A percentile compares a stretch with the other conserved stretches of the same genome.
Evolutionary conservation across 331 rosid species (phyloP).

Genomic region (Quercus tomentella): DNA sequence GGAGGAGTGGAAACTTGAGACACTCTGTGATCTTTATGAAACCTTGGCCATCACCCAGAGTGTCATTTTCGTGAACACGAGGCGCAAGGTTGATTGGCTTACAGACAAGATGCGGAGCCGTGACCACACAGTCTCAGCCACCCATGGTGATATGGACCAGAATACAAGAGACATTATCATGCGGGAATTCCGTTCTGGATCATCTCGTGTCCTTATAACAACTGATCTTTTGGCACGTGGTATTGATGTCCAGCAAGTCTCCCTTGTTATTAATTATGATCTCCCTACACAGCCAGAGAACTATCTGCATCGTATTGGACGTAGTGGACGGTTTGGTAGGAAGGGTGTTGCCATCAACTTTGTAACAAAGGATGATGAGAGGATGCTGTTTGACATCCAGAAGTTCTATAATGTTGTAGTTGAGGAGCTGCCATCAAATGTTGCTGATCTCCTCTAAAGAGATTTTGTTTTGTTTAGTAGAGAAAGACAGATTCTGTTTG

Average conservation of each 20-base stretch:
- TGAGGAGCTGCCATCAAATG: conserved; percentile 82
- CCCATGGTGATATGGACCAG: conserved; percentile 94
- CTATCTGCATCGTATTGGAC: conserved; percentile 87
- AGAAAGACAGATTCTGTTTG: conserved; percentile 28
- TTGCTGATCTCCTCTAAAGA: conserved; percentile 72
- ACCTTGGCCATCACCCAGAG: conserved; percentile 79
- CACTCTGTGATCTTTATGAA: conserved; percentile 74
- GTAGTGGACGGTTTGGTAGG: conserved; percentile 84
- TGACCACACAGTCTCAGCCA: conserved; percentile 83
- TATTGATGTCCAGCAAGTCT: conserved; percentile 84
- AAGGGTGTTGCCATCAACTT: conserved; percentile 88
- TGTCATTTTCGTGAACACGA: conserved; percentile 76
- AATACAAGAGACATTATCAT: conserved; percentile 78
- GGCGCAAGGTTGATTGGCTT: conserved; percentile 90
- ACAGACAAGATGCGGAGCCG: conserved; percentile 84
- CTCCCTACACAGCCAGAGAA: conserved; percentile 90
- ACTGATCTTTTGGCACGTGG: conserved; percentile 87
- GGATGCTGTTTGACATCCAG: conserved; percentile 75
- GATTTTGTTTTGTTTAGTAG: conserved; percentile 35
- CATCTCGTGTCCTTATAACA: conserved; percentile 74
- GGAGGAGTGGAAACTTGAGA: conserved; percentile 86
- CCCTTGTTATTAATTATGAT: conserved; percentile 73
- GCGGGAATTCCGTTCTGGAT: conserved; percentile 93
- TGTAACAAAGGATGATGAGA: conserved; percentile 54
- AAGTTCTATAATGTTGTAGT: conserved; percentile 67